These are phyloP conservation scores for Ogataea hybrid DNA, from an alignment of 1,139 yeast species.

Conservation along the genomic window DNA sequence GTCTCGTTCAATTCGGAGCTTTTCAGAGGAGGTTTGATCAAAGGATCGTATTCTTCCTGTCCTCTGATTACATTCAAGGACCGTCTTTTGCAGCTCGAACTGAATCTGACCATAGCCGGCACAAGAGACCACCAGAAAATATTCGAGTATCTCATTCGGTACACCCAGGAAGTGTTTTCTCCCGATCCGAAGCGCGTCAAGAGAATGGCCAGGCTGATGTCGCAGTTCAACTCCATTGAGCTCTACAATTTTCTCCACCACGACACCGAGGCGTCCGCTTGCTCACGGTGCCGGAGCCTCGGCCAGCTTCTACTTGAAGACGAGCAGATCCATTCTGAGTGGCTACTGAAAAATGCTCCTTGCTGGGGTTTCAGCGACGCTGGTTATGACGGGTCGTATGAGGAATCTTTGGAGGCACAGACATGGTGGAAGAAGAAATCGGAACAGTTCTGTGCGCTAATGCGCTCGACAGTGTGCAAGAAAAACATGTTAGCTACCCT, in stretches of 20 bases:
- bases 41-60: constrained; percentile 38
- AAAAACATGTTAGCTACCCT: constrained; percentile 35
- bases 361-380: constrained; percentile 32
- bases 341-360: constrained; percentile 39
- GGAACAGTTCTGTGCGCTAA: constrained; percentile 32
- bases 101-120: constrained; percentile 45
- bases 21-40: constrained; percentile 34
- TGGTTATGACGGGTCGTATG: constrained; percentile 29
- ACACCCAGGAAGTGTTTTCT: constrained; percentile 24
- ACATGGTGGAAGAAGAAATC: constrained; percentile 43
- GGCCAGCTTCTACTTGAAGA: constrained; percentile 39
- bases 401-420: constrained; percentile 31
- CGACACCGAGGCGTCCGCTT: constrained; percentile 35
- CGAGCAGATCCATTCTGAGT: constrained; percentile 32
- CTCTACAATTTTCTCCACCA: constrained; percentile 43
- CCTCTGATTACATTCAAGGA: constrained; percentile 37
- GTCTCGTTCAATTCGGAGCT: constrained; percentile 40
- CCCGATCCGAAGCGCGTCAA: constrained; percentile 27
- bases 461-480: constrained; percentile 29
- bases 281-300: constrained; percentile 45
- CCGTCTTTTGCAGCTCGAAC: constrained; percentile 40
- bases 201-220: constrained; percentile 38
- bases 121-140: constrained; percentile 33
- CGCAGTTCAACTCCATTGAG: constrained; percentile 46
- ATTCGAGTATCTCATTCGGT: constrained; percentile 30